Evolutionary conservation across 345 rosid genomes (phyloP).

Genomic region (Kernera saxatilis): DNA sequence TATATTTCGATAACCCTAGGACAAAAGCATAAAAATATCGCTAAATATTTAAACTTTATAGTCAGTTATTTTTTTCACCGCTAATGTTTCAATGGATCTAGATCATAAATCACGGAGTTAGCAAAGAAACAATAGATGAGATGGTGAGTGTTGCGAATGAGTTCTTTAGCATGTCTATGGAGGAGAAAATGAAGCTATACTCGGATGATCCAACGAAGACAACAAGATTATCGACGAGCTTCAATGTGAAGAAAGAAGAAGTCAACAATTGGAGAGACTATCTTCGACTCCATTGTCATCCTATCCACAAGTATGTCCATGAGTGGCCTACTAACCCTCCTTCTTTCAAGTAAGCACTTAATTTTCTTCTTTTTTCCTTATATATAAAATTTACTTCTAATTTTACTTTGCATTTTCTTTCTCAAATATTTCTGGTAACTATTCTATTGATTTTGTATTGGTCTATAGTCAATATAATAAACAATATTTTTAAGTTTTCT

Average conservation of each 20-base stretch:
- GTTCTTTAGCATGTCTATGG: slow-evolving; percentile 60
- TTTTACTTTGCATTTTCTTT: background rate
- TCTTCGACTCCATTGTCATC: slow-evolving; percentile 75
- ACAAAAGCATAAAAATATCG: background rate
- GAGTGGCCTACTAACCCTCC: slow-evolving; percentile 89
- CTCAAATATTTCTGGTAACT: background rate
- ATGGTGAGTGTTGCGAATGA: slow-evolving; percentile 49
- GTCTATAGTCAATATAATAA: background rate
- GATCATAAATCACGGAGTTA: slow-evolving; percentile 71
- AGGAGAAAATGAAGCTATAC: slow-evolving; percentile 78
- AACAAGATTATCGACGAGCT: slow-evolving; percentile 74
- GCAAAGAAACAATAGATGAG: slow-evolving; percentile 29
- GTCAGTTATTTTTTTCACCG: background rate
- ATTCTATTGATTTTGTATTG: background rate
- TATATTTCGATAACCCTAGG: background rate
- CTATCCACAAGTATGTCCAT: slow-evolving; percentile 53
- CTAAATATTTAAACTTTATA: background rate
- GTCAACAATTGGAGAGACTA: slow-evolving; percentile 89
- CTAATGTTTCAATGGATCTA: slow-evolving; percentile 4
- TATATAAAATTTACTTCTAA: background rate
- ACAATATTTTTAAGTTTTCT: background rate
- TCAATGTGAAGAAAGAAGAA: slow-evolving; percentile 69
- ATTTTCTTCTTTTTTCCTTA: background rate
- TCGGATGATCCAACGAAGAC: slow-evolving; percentile 85
- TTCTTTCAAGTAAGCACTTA: slow-evolving; percentile 51